Evolutionary conservation across 192 early-diverging fungal species (phyloP).

Genomic region (Coemansia umbellata): DNA sequence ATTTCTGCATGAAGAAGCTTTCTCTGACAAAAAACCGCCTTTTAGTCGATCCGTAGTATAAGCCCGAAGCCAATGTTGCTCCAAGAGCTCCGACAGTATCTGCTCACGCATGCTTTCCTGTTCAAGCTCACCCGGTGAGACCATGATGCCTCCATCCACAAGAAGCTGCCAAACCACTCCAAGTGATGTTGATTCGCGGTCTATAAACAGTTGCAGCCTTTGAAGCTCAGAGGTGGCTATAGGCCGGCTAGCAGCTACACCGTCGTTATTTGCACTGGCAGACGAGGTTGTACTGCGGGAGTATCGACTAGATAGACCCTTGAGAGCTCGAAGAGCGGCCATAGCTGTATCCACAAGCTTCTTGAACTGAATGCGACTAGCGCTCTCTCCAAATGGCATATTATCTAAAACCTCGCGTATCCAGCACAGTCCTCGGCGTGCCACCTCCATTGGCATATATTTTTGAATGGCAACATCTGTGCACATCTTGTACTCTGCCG

Average conservation of each 20-base stretch:
- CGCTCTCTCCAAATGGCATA: slow-evolving; percentile 24
- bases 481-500: slow-evolving; percentile 20
- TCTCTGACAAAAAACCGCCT: background rate
- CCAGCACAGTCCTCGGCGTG: slow-evolving; percentile 35
- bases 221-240: slow-evolving; percentile 8
- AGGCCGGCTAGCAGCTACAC: background rate
- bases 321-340: slow-evolving; percentile 19
- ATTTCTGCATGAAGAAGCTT: background rate
- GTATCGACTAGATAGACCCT: slow-evolving; percentile 1
- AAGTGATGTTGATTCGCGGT: slow-evolving; percentile 11
- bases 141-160: slow-evolving; percentile 38
- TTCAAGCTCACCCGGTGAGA: slow-evolving; percentile 46
- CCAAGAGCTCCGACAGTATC: slow-evolving; percentile 36
- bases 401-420: slow-evolving; percentile 36
- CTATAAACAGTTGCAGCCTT: slow-evolving; percentile 9
- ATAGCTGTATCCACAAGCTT: slow-evolving; percentile 8
- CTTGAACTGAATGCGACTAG: slow-evolving; percentile 22
- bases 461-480: background rate
- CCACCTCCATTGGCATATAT: slow-evolving; percentile 33
- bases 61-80: slow-evolving; percentile 31
- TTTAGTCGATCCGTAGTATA: background rate
- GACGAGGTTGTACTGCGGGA: background rate
- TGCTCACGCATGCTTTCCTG: slow-evolving; percentile 14
- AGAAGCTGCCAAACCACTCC: slow-evolving; percentile 44
- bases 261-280: background rate